These are phyloP conservation scores for Colletotrichum agaves DNA, from an alignment of 2,329 filamentous ascomycete species.

Conservation along the genomic window DNA sequence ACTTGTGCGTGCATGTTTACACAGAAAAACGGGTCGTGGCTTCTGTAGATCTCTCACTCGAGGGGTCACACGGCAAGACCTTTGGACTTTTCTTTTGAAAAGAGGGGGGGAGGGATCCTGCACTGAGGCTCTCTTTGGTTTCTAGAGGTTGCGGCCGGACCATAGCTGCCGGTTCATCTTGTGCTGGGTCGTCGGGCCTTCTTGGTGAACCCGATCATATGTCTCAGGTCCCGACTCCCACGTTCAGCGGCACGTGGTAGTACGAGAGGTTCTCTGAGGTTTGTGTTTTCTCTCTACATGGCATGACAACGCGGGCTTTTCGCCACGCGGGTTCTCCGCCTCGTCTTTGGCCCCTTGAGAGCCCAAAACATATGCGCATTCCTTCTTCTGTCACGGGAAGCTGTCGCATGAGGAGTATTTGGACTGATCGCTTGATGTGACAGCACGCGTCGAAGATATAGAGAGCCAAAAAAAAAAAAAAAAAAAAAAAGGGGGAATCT, in stretches of 20 bases:
- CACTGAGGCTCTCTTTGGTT: conserved; percentile 8
- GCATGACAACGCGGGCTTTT: too few relatives aligned
- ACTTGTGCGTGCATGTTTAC: too few relatives aligned
- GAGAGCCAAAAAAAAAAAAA: too few relatives aligned
- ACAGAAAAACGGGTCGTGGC: not conserved
- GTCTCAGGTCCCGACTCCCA: not conserved
- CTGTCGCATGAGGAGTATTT: too few relatives aligned
- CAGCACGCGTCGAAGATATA: too few relatives aligned
- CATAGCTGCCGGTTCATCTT: not conserved
- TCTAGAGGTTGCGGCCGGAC: not conserved
- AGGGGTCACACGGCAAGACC: not conserved
- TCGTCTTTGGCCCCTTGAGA: too few relatives aligned
- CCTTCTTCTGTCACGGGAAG: too few relatives aligned
- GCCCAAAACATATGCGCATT: too few relatives aligned
- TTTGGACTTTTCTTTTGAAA: not conserved
- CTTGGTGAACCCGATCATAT: not conserved
- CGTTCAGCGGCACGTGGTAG: not conserved
- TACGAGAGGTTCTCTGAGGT: not conserved
- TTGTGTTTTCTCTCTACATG: not conserved
- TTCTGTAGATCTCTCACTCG: not conserved
- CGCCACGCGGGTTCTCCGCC: too few relatives aligned
- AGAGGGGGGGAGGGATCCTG: not conserved
- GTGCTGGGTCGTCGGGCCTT: not conserved
- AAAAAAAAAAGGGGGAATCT: too few relatives aligned
- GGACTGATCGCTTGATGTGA: too few relatives aligned